A percentile compares a stretch with the other conserved stretches of the same genome.
Conservation (phyloP, 768 basidiomycete genomes). For the Podaxis sp. region DNA sequence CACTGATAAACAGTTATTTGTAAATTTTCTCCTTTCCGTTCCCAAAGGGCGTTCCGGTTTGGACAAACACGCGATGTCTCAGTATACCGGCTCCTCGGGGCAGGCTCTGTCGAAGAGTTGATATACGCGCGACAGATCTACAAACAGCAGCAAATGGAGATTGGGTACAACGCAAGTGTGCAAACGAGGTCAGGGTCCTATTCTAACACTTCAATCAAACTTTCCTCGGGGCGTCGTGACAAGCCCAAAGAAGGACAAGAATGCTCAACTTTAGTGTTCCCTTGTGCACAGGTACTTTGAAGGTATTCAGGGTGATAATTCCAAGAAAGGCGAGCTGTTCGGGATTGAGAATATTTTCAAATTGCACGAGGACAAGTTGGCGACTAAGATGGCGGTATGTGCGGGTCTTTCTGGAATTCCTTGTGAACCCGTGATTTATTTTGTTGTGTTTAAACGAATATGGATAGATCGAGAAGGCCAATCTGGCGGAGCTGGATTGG, state of each 20-base stretch:
- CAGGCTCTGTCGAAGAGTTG: conserved; percentile 85
- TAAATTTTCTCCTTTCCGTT: background rate
- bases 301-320: conserved; percentile 78
- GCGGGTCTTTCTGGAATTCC: background rate
- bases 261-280: background rate
- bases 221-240: background rate
- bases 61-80: conserved; percentile 86
- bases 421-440: background rate
- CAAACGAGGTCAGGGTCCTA: conserved; percentile 64
- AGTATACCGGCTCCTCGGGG: conserved; percentile 81
- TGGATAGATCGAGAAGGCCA: conserved; percentile 74
- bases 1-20: background rate
- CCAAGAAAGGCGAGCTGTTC: conserved; percentile 79
- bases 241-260: background rate
- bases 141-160: conserved; percentile 94
- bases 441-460: conserved; percentile 19
- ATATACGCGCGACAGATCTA: conserved; percentile 90
- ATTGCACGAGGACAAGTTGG: conserved; percentile 65
- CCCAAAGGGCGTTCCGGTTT: conserved; percentile 68
- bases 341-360: conserved; percentile 85
- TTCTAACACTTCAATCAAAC: background rate
- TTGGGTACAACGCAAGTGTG: conserved; percentile 80
- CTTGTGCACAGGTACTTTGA: conserved; percentile 63
- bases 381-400: conserved; percentile 73
- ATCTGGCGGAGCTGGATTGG: conserved; percentile 77